phyloP scores from a whole-genome alignment of 495 filamentous ascomycete species.

The Gamarada debralockiae region DNA sequence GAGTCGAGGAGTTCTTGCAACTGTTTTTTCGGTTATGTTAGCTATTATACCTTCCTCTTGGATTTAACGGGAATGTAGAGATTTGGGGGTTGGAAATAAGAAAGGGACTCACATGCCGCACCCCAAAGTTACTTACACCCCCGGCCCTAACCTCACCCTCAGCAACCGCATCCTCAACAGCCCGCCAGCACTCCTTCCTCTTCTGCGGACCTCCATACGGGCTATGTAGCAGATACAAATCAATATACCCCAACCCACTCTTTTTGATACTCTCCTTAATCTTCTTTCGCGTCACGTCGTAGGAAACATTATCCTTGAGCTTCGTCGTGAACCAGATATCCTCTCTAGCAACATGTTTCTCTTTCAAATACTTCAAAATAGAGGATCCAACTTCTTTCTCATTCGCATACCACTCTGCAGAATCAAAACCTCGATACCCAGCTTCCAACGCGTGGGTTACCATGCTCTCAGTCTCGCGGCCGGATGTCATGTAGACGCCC shows the following conservation, averaged over 20 bases:
- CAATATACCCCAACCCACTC: slow-evolving; percentile 56
- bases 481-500: slow-evolving; percentile 60
- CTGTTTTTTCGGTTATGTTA: slow-evolving; percentile 24
- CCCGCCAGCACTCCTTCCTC: slow-evolving; percentile 60
- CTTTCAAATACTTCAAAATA: slow-evolving; percentile 46
- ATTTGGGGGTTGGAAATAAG: background rate
- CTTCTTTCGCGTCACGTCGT: slow-evolving; percentile 50
- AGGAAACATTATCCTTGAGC: slow-evolving; percentile 52
- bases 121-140: slow-evolving; percentile 66
- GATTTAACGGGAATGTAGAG: background rate
- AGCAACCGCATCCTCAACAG: slow-evolving; percentile 57
- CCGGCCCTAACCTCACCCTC: slow-evolving; percentile 61
- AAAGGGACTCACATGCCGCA: slow-evolving; percentile 52
- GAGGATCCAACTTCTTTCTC: slow-evolving; percentile 58
- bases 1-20: slow-evolving; percentile 58
- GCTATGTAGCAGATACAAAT: slow-evolving; percentile 58
- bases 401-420: slow-evolving; percentile 66
- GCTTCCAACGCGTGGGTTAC: slow-evolving; percentile 48
- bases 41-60: too few relatives aligned
- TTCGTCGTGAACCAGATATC: slow-evolving; percentile 70
- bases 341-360: slow-evolving; percentile 42
- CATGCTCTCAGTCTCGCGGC: slow-evolving; percentile 40
- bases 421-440: slow-evolving; percentile 55
- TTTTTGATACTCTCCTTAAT: slow-evolving; percentile 51
- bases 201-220: slow-evolving; percentile 55